These are phyloP conservation scores for Phytomonas sp. DNA, from an alignment of 208 protist species.

Conservation along the genomic window DNA sequence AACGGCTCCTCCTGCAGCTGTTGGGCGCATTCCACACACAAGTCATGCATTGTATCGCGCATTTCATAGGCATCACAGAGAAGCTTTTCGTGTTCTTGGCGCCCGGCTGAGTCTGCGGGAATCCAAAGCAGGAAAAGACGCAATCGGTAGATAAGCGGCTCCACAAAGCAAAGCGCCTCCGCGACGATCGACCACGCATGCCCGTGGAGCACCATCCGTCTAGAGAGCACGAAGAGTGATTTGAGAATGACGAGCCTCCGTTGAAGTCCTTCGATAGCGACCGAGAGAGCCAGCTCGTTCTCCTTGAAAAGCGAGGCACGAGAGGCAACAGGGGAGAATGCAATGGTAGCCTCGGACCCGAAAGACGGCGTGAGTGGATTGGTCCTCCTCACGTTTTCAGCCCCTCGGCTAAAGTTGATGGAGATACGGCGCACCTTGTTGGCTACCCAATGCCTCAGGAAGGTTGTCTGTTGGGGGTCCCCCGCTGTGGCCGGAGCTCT, in stretches of 20 bases:
- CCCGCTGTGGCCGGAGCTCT: background rate
- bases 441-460: background rate
- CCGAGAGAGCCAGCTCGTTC: background rate
- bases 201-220: conserved; percentile 31
- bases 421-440: background rate
- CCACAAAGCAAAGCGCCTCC: conserved; percentile 30
- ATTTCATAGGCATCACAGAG: conserved; percentile 37
- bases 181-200: conserved; percentile 37
- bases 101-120: conserved; percentile 21
- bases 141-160: conserved; percentile 32
- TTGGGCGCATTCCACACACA: conserved; percentile 39
- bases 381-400: background rate
- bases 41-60: conserved; percentile 43
- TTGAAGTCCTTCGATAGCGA: conserved; percentile 29
- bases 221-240: conserved; percentile 47
- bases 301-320: background rate
- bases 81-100: conserved; percentile 27
- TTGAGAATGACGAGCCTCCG: conserved; percentile 48
- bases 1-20: conserved; percentile 18
- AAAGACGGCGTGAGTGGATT: background rate
- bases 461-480: background rate
- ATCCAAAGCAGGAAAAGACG: conserved; percentile 24
- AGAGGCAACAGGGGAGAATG: background rate
- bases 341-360: background rate
- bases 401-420: background rate